Conservation (phyloP, 2,329 filamentous ascomycete genomes). For the Tricladium varicosporioides region DNA sequence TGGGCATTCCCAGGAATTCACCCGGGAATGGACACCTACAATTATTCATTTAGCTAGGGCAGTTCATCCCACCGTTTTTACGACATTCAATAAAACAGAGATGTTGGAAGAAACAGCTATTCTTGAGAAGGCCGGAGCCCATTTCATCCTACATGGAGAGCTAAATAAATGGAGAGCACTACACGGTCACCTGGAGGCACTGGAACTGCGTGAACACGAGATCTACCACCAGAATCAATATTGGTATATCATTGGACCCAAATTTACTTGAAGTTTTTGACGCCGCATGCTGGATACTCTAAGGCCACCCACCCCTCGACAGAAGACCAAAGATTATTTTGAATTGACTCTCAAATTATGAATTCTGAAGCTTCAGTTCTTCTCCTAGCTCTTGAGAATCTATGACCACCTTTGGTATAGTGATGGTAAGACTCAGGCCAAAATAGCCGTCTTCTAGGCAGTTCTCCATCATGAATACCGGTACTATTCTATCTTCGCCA, state of each 20-base stretch:
- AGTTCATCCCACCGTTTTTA: constrained; percentile 18
- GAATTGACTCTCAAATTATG: too few species aligned
- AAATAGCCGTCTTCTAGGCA: too few species aligned
- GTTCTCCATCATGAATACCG: too few species aligned
- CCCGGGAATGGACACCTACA: constrained; percentile 13
- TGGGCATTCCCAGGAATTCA: constrained; percentile 13
- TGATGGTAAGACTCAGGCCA: too few species aligned
- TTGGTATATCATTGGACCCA: constrained; percentile 17
- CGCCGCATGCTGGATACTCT: too few species aligned
- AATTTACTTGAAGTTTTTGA: background rate
- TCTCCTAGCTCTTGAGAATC: too few species aligned
- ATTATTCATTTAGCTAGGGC: constrained; percentile 11
- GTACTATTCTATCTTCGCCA: too few species aligned
- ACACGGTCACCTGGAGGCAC: constrained; percentile 12
- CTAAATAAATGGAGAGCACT: constrained; percentile 20
- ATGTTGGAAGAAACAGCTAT: constrained; percentile 16
- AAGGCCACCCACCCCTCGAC: too few species aligned
- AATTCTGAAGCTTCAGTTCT: too few species aligned
- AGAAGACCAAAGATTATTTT: too few species aligned
- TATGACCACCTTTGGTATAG: too few species aligned
- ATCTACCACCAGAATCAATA: constrained; percentile 17
- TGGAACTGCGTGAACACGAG: constrained; percentile 14
- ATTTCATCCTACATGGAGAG: constrained; percentile 12
- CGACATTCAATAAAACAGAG: constrained; percentile 19
- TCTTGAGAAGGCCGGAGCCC: constrained; percentile 6